Conservation (phyloP, 208 protist genomes). For the Naegleria fowleri region DNA sequence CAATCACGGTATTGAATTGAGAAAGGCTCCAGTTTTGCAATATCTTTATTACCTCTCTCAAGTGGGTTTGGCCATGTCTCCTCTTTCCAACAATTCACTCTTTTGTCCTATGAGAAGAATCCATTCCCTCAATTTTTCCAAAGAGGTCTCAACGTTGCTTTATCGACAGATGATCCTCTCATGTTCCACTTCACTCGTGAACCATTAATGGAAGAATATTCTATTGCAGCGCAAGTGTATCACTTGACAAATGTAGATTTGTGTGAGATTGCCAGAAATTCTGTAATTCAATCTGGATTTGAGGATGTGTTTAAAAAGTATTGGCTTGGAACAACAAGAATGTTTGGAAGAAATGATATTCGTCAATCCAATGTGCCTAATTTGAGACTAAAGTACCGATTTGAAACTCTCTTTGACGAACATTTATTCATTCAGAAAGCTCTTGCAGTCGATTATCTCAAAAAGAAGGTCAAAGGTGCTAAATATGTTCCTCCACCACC, state of each 20-base stretch:
- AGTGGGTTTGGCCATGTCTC: conserved; percentile 95
- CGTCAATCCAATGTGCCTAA: conserved; percentile 88
- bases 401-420: conserved; percentile 50
- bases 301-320: conserved; percentile 78
- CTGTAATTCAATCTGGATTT: conserved; percentile 88
- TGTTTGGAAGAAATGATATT: conserved; percentile 81
- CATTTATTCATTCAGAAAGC: conserved; percentile 7
- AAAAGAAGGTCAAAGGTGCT: background rate
- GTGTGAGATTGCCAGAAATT: conserved; percentile 96
- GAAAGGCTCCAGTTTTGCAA: conserved; percentile 80
- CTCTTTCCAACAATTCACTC: conserved; percentile 97
- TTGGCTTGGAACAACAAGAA: conserved; percentile 82
- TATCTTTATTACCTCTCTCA: conserved; percentile 98
- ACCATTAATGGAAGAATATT: conserved; percentile 98
- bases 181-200: conserved; percentile 96
- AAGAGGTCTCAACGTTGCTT: conserved; percentile 91
- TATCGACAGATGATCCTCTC: conserved; percentile 91
- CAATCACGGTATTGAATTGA: conserved; percentile 91
- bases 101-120: conserved; percentile 91
- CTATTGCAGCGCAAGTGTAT: conserved; percentile 93
- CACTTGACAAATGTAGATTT: conserved; percentile 90
- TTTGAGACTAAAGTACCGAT: conserved; percentile 84
- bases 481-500: background rate
- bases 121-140: conserved; percentile 93
- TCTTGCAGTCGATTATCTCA: background rate